Conservation (phyloP, 75 land plant species). For the Picea sitchensis region DNA sequence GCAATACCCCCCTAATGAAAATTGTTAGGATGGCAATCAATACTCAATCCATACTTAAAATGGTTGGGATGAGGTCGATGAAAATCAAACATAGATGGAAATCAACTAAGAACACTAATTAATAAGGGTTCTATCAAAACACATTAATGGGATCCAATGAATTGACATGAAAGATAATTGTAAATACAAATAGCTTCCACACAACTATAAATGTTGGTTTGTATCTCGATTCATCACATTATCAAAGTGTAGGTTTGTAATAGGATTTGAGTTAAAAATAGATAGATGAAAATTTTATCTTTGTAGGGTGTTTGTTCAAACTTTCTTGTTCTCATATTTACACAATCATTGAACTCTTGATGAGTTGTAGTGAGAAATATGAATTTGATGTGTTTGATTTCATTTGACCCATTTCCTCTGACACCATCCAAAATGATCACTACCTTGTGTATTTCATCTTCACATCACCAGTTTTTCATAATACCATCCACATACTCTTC, state of each 20-base stretch:
- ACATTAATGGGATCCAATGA: conserved; percentile 2
- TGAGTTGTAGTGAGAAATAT: conserved; percentile 21
- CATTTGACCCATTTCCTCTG: conserved; percentile 22
- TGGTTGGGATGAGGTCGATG: background rate
- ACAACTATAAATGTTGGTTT: background rate
- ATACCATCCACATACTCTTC: conserved; percentile 45
- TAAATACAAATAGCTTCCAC: background rate
- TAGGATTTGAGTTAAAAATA: background rate
- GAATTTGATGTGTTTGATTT: conserved; percentile 25
- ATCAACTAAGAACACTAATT: background rate
- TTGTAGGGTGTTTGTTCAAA: conserved; percentile 23
- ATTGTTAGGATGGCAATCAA: background rate
- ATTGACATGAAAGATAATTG: background rate
- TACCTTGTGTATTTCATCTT: conserved; percentile 45
- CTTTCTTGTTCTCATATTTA: conserved; percentile 6
- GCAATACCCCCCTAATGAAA: background rate
- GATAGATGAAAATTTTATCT: conserved; percentile 22
- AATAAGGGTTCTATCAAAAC: background rate
- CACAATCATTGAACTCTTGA: conserved; percentile 9
- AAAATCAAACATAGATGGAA: background rate
- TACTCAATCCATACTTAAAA: background rate
- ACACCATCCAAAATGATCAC: conserved; percentile 31
- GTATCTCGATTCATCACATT: background rate
- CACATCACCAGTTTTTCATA: conserved; percentile 54
- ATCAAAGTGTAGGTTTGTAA: background rate